Conservation (phyloP, 139 green algal species). For the Picocystis salinarum region DNA sequence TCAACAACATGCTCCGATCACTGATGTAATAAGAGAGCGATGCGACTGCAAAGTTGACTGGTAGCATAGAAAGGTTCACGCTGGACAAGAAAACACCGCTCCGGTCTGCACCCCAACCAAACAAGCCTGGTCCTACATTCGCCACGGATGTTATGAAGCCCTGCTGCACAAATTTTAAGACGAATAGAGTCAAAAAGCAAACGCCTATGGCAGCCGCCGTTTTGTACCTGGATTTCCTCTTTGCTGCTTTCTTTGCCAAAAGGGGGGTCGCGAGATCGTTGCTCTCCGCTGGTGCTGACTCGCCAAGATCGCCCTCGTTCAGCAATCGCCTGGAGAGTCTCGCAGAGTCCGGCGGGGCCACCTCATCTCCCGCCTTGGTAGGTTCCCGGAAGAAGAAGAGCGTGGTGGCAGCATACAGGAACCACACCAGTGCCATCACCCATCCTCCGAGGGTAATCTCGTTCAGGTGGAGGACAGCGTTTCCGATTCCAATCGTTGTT, state of each 20-base stretch:
- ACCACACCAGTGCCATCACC: slow-evolving; percentile 23
- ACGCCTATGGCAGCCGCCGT: slow-evolving; percentile 6
- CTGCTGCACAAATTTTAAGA: slow-evolving; percentile 26
- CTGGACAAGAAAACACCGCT: slow-evolving; percentile 21
- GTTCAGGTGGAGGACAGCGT: slow-evolving; percentile 13
- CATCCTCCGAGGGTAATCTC: slow-evolving; percentile 21
- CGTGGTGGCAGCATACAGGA: slow-evolving; percentile 14
- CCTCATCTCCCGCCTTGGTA: no score
- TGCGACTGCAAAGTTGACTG: slow-evolving; percentile 16
- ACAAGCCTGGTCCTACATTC: slow-evolving; percentile 15
- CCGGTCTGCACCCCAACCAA: slow-evolving; percentile 10
- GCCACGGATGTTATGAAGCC: slow-evolving; percentile 22
- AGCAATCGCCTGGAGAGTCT: no score
- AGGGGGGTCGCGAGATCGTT: no score
- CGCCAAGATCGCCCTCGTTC: no score
- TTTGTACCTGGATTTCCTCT: no score
- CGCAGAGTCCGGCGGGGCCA: no score
- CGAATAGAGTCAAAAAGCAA: slow-evolving; percentile 14
- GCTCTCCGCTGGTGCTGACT: no score
- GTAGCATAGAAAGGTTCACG: slow-evolving; percentile 15
- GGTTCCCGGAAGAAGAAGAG: slow-evolving; percentile 20
- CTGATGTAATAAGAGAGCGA: slow-evolving; percentile 1
- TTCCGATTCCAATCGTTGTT: no score
- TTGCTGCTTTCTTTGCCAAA: no score
- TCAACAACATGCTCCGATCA: no score